phyloP scores from a whole-genome alignment of 768 basidiomycete genomes.

The Podaxis sp. region DNA sequence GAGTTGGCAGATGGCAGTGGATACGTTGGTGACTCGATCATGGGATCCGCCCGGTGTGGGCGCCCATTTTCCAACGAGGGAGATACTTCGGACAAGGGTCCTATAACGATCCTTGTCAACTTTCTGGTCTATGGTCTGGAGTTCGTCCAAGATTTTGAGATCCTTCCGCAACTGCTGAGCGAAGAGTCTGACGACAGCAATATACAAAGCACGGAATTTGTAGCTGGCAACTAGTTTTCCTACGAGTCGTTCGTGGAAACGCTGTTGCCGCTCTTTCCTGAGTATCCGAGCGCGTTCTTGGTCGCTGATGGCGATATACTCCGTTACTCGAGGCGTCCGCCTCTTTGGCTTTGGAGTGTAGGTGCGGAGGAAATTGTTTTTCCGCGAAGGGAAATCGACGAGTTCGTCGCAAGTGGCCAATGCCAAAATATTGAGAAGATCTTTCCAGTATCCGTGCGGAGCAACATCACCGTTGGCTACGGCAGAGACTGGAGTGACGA shows the following conservation, averaged over 20 bases:
- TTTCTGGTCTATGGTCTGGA: constrained; percentile 32
- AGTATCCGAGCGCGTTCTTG: constrained; percentile 15
- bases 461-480: constrained; percentile 27
- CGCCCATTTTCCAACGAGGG: constrained; percentile 71
- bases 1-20: constrained; percentile 59
- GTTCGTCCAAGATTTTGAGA: constrained; percentile 34
- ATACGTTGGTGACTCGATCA: constrained; percentile 62
- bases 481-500: constrained; percentile 52
- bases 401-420: constrained; percentile 58
- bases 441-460: constrained; percentile 74
- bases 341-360: constrained; percentile 14
- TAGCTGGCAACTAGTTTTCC: constrained; percentile 40
- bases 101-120: constrained; percentile 23
- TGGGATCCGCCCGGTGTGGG: constrained; percentile 59
- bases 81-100: constrained; percentile 40
- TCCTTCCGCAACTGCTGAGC: constrained; percentile 52
- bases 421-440: constrained; percentile 66
- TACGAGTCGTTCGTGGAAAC: constrained; percentile 27
- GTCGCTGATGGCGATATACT: not conserved
- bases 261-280: constrained; percentile 23
- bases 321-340: not conserved
- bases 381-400: constrained; percentile 15
- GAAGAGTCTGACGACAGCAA: constrained; percentile 67
- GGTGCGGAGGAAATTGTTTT: constrained; percentile 30
- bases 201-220: constrained; percentile 62